Evolutionary conservation across 2,329 filamentous ascomycete species (phyloP).

Genomic region (Pseudogymnoascus sp.): DNA sequence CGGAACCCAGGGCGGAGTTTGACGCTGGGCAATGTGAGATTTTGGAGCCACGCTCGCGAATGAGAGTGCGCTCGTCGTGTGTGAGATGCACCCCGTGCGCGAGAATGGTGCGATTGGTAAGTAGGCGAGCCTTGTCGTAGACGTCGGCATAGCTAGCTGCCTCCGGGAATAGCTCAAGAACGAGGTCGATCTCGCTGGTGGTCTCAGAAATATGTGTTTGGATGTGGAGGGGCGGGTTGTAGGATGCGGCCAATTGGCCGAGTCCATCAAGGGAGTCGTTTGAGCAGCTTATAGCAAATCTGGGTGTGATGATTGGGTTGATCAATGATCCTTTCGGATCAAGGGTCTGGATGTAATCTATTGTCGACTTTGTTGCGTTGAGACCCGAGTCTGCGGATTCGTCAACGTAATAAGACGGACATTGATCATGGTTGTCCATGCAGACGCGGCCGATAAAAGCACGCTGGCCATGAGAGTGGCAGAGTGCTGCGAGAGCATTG

Average conservation of each 20-base stretch:
- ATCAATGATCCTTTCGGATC: slow-evolving; percentile 62
- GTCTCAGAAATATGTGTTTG: slow-evolving; percentile 94
- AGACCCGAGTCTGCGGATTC: slow-evolving; percentile 54
- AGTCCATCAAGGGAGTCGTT: slow-evolving; percentile 54
- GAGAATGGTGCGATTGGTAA: slow-evolving; percentile 68
- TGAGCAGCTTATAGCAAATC: slow-evolving; percentile 59
- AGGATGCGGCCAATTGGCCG: slow-evolving; percentile 55
- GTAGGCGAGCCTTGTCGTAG: slow-evolving; percentile 66
- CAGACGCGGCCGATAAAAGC: slow-evolving; percentile 88
- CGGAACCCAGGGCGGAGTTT: slow-evolving; percentile 76
- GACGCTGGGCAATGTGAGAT: slow-evolving; percentile 84
- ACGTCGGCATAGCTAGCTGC: slow-evolving; percentile 62
- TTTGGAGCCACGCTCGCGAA: slow-evolving; percentile 55
- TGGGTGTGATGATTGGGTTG: slow-evolving; percentile 70
- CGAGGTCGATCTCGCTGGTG: slow-evolving; percentile 62
- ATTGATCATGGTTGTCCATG: slow-evolving; percentile 69
- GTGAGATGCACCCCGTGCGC: slow-evolving; percentile 78
- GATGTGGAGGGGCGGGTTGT: slow-evolving; percentile 49
- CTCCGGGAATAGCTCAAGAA: slow-evolving; percentile 61
- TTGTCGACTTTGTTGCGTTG: slow-evolving; percentile 48
- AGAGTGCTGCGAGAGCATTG: slow-evolving; percentile 87
- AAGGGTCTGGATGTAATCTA: slow-evolving; percentile 58
- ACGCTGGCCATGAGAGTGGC: slow-evolving; percentile 70
- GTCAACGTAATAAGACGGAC: slow-evolving; percentile 75
- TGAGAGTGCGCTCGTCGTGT: slow-evolving; percentile 56